Conservation (phyloP, 2,329 filamentous ascomycete species). For the Aspergillus nomiae region DNA sequence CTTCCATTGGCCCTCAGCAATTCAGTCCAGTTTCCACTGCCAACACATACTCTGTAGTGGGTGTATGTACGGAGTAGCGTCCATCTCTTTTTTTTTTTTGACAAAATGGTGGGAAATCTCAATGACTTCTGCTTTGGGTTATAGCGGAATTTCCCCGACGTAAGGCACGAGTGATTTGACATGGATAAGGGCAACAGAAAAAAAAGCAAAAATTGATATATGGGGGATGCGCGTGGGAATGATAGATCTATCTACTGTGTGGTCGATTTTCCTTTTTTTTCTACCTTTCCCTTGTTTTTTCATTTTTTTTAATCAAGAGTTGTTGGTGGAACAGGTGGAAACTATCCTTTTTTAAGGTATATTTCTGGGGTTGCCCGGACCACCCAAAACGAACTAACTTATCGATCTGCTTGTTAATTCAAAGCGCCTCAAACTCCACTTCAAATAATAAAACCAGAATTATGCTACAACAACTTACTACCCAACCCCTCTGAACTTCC, state of each 20-base stretch:
- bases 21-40: not conserved
- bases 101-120: not conserved
- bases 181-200: not conserved
- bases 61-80: not conserved
- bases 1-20: not conserved
- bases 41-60: not conserved
- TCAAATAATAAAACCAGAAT: conserved; percentile 14
- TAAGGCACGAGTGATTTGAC: conserved; percentile 1
- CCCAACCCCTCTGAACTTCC: not conserved
- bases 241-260: not conserved
- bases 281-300: not conserved
- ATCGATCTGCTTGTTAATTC: conserved; percentile 2
- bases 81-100: not conserved
- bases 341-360: not conserved
- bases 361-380: conserved; percentile 24
- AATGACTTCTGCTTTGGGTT: not conserved
- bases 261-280: not conserved
- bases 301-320: not conserved
- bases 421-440: conserved; percentile 11
- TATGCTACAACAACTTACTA: not conserved
- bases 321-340: not conserved
- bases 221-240: not conserved
- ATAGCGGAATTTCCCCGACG: not conserved
- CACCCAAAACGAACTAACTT: conserved; percentile 21
- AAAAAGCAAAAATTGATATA: not conserved